Percentiles rank a stretch among this genome's conserved stretches.
These are phyloP conservation scores for Coemansia sp. DNA, from an alignment of 371 early-diverging fungal genomes.

Conservation along the genomic window DNA sequence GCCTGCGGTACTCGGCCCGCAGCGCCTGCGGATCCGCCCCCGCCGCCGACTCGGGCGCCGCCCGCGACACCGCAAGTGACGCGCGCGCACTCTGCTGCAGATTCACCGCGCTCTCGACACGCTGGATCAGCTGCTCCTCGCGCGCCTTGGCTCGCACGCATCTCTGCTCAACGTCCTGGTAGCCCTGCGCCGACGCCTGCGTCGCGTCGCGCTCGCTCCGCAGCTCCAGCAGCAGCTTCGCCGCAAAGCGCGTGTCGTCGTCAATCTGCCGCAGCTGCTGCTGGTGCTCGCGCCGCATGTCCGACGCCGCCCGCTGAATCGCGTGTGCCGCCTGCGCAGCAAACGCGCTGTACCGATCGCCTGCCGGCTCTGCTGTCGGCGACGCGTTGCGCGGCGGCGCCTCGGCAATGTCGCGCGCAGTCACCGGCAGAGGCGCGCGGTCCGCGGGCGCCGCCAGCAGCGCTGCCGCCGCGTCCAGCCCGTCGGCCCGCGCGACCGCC, in stretches of 20 bases:
- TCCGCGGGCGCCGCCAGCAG: background rate
- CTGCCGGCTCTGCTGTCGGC: background rate
- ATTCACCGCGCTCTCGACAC: conserved; percentile 25
- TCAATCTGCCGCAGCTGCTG: conserved; percentile 10
- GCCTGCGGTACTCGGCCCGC: conserved; percentile 30
- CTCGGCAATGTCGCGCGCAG: background rate
- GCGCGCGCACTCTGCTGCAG: conserved; percentile 33
- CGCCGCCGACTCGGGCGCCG: background rate
- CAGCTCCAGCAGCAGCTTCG: conserved; percentile 43
- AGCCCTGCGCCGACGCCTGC: background rate
- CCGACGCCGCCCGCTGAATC: conserved; percentile 8
- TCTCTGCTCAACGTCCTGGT: background rate
- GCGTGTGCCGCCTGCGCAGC: conserved; percentile 3
- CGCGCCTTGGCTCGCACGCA: conserved; percentile 3
- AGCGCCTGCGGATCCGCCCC: conserved; percentile 6
- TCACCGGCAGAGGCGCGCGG: no score
- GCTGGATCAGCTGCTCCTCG: conserved; percentile 22
- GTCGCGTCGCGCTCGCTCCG: conserved; percentile 34
- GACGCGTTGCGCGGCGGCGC: background rate
- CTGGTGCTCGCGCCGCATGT: background rate
- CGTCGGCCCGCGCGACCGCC: conserved; percentile 8
- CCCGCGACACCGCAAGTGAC: background rate
- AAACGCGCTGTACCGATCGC: conserved; percentile 4
- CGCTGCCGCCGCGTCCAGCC: background rate
- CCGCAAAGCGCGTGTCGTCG: conserved; percentile 38